phyloP scores from a whole-genome alignment of 805 yeast genomes.

The Cyberlindnera maritima region DNA sequence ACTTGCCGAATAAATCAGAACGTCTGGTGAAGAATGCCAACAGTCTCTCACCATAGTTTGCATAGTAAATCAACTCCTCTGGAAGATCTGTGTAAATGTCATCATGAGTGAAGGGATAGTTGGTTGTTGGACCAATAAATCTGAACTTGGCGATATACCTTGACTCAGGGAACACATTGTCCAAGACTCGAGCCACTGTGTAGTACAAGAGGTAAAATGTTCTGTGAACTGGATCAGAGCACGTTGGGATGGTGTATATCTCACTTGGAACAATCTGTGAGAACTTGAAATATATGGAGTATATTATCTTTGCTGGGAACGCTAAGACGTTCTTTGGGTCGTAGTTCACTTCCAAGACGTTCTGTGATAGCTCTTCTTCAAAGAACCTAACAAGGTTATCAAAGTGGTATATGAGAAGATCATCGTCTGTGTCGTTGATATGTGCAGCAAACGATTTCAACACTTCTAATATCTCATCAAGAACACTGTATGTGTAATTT shows the following conservation, averaged over 20 bases:
- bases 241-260: slow-evolving; percentile 10
- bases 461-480: slow-evolving; percentile 18
- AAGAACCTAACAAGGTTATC: slow-evolving; percentile 12
- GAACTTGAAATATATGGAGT: slow-evolving; percentile 17
- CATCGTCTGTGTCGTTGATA: slow-evolving; percentile 14
- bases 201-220: slow-evolving; percentile 19
- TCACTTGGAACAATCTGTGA: slow-evolving; percentile 22
- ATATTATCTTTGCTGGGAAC: slow-evolving; percentile 18
- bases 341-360: not conserved
- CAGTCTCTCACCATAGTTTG: slow-evolving; percentile 20
- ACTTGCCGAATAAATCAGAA: slow-evolving; percentile 19
- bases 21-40: slow-evolving; percentile 25
- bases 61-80: slow-evolving; percentile 10
- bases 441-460: slow-evolving; percentile 10
- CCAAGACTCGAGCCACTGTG: slow-evolving; percentile 19
- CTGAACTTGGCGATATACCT: slow-evolving; percentile 20
- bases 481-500: slow-evolving; percentile 15
- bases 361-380: slow-evolving; percentile 2
- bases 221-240: slow-evolving; percentile 13
- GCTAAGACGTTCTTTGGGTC: slow-evolving; percentile 14
- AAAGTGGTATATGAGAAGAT: slow-evolving; percentile 5
- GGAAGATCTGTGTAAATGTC: slow-evolving; percentile 10
- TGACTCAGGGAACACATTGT: slow-evolving; percentile 25
- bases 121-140: slow-evolving; percentile 26
- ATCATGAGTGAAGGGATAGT: slow-evolving; percentile 19